Base-by-base conservation (phyloP, 2,329 filamentous ascomycete genomes). In the Emergomyces pasteurianus region DNA sequence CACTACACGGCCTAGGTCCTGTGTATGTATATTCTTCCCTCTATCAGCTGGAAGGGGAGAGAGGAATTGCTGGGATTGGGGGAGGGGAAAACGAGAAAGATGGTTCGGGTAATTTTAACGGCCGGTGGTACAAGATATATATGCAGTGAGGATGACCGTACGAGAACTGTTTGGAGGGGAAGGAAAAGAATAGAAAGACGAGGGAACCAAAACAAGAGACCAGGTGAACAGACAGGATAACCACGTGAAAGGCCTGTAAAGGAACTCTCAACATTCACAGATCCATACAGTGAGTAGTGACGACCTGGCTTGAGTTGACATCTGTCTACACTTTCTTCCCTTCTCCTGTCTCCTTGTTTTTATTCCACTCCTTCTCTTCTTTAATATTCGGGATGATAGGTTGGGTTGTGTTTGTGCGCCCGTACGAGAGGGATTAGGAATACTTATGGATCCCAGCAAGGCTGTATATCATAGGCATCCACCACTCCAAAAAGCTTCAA, bases 61-160 rank as follows among this genome's bases (percentile, higher is more conserved):
- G 50, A 31, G 54, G 21, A 23, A 23, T 28, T 23, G 31, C 14
- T 23, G 54, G 54, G 21, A 43, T 43, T 26, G 16, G n/a, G 36
- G 23, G 28, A n/a, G 26, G 54, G 54, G 23, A 26, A n/a, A 36
- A 23, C n/a, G 52, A 8, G n/a, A 55, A 38, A 38, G 16, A 9
- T n/a, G 34, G 23, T 31, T 28, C 16, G 38, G 36, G 38, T 56
- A 43, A 56, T 28, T 34, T 56, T 43, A 56, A 43, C 54, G 26
- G n/a, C 54, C 21, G 54, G 38, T 56, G 54, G 38, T 43, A 56
- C 54, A 43, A 43, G 54, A 56, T 42, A 56, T 56, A 56, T 56
- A 28, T 56, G 38, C 38, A 18, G 21, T 23, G 54, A 56, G 54
- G 54, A 56, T 14, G 38, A 23, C 31, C 36, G 54, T 31, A 42